Conservation (phyloP, 495 filamentous ascomycete species). For the Podospora comata region DNA sequence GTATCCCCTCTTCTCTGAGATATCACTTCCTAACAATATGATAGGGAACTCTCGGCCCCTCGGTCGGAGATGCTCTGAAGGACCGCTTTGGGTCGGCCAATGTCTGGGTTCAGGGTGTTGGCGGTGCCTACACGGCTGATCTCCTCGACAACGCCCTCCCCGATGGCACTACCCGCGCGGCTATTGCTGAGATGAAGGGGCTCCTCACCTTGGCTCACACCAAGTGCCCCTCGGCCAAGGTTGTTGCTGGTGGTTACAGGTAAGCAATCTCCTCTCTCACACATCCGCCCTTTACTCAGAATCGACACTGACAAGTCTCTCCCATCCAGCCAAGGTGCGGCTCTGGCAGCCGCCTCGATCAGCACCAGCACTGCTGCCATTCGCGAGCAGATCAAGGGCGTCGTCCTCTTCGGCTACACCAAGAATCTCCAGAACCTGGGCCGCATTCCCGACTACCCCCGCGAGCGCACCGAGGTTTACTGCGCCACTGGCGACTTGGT, state of each 20-base stretch:
- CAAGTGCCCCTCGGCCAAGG: slow-evolving; percentile 35
- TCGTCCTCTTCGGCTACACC: slow-evolving; percentile 57
- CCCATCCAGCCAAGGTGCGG: slow-evolving; percentile 51
- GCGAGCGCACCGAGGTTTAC: slow-evolving; percentile 45
- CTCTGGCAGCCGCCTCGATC: slow-evolving; percentile 50
- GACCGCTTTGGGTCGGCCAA: slow-evolving; percentile 23
- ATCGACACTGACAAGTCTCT: slow-evolving; percentile 35
- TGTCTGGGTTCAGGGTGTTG: slow-evolving; percentile 40
- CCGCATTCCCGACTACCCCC: slow-evolving; percentile 46
- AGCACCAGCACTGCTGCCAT: slow-evolving; percentile 39
- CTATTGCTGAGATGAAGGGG: slow-evolving; percentile 35
- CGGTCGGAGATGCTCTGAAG: slow-evolving; percentile 33
- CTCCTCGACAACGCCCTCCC: slow-evolving; percentile 36
- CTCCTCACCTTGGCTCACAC: slow-evolving; percentile 35
- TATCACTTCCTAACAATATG: not conserved
- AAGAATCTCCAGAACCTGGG: slow-evolving; percentile 51
- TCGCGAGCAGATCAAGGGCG: slow-evolving; percentile 49
- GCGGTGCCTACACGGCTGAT: slow-evolving; percentile 34
- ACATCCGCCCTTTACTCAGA: not conserved
- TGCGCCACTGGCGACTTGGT: slow-evolving; percentile 53
- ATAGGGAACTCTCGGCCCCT: slow-evolving; percentile 30
- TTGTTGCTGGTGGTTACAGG: slow-evolving; percentile 40
- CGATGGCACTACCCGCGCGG: slow-evolving; percentile 34
- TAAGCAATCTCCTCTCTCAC: slow-evolving; percentile 29
- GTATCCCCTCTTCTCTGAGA: not conserved